Base-by-base conservation (phyloP, 495 filamentous ascomycete species). In the Lentithecium fluviatile region DNA sequence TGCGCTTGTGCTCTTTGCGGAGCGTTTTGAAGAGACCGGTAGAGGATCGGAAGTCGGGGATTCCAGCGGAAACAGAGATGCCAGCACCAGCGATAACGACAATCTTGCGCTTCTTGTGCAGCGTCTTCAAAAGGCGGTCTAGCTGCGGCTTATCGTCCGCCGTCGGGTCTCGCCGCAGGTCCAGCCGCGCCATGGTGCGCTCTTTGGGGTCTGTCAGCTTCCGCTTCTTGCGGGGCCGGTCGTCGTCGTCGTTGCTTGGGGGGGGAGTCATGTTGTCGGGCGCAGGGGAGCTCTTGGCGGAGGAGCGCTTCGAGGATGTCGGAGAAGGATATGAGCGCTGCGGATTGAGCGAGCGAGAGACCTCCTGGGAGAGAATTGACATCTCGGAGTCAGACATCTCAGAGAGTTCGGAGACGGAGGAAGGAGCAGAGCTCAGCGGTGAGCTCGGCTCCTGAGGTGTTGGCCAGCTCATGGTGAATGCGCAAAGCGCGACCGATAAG, bases 21-120 rank as follows among this genome's bases (percentile, higher is more conserved):
- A 96, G 77, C 15, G 85, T 88, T 50, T 84, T 85, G 75, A 98
- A 98, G 1, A 98, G 82, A 21, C 94, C 94, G 59, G 82, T 86
- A 0, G 86, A 84, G 4, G 94, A 97, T 62, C 94, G 90, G 70
- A 98, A 98, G 71, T 98, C 94, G 72, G 95, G 95, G 67, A 98
- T 94, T 54, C 94, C 94, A 63, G 94, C 95, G 45, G 91, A 90
- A 13, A 95, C 93, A 36, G 94, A 97, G 60, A 98, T 97, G 51
- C 94, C 94, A 32, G 94, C 94, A 49, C 94, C 94, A 29, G 93
- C 93, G 73, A 98, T 89, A 42, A 96, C 90, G 19, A 98, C 90
- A 66, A 98, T 96, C 76, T 96, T 97, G 73, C 88, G 87, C 75
- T 91, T 94, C 70, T 88, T 88, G 56, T 88, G 86, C 60, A 98